Evolutionary conservation across 2,329 filamentous ascomycete genomes (phyloP).

Genomic region (Paramyrothecium roridum): DNA sequence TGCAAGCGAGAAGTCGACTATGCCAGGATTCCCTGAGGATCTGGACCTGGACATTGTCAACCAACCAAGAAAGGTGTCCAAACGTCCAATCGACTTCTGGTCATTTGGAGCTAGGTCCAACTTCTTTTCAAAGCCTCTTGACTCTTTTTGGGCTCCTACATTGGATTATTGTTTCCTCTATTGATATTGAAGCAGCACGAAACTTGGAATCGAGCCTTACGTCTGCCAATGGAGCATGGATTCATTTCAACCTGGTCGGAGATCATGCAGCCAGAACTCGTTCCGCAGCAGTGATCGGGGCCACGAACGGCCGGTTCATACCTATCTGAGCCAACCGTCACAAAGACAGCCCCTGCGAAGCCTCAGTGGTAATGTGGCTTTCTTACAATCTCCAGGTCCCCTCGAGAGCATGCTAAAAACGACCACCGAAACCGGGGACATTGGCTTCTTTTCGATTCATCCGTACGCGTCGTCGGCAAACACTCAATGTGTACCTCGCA

Average conservation of each 20-base stretch:
- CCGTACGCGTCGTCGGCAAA: slow-evolving; percentile 23
- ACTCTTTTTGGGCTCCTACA: too few species aligned
- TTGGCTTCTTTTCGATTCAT: slow-evolving; percentile 56
- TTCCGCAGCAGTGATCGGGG: slow-evolving; percentile 27
- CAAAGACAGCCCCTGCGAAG: slow-evolving; percentile 38
- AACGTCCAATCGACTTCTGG: too few species aligned
- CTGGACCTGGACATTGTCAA: too few species aligned
- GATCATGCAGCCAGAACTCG: slow-evolving; percentile 37
- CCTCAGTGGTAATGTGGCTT: slow-evolving; percentile 38
- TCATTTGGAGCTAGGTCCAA: too few species aligned
- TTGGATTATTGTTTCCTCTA: too few species aligned
- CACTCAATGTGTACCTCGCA: slow-evolving; percentile 22
- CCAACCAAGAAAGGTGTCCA: too few species aligned
- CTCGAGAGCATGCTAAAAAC: slow-evolving; percentile 65
- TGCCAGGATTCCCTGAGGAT: too few species aligned
- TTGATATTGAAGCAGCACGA: too few species aligned
- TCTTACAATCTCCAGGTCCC: slow-evolving; percentile 48
- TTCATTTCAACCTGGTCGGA: slow-evolving; percentile 18
- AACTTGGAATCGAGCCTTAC: background rate
- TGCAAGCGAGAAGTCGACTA: too few species aligned
- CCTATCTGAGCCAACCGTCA: slow-evolving; percentile 15
- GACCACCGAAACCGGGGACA: slow-evolving; percentile 64
- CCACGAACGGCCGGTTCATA: slow-evolving; percentile 9
- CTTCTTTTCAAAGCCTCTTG: too few species aligned
- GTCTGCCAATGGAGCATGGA: slow-evolving; percentile 32